Base-by-base conservation (phyloP, 768 basidiomycete species). In the Suillus spraguei region DNA sequence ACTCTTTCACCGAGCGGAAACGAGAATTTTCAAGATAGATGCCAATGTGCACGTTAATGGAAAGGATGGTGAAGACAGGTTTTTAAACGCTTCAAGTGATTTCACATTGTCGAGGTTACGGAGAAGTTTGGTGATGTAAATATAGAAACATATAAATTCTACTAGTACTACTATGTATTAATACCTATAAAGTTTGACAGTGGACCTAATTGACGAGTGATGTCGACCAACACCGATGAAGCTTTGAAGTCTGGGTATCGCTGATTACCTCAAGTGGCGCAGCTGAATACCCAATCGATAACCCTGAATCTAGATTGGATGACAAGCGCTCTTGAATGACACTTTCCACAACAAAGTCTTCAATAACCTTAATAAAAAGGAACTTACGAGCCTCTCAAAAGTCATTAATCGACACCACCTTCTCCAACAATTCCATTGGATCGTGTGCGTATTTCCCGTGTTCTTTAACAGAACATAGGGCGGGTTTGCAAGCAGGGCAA, bases 1-100 rank as follows among this genome's bases (percentile, higher is more conserved):
- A n/a, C 64, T 85, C 28, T 85, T 86, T 63, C 71, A 75, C 32
- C 81, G 79, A 71, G 73, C 75, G 60, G 84, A 84, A 64, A 81
- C 81, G 52, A 73, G 81, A 20, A 68, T 72, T 50, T 85, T 85
- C 67, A 69, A 69, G 41, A 62, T 85, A 22, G 68, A 71, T 4
- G 76, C 78, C 16, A 68, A 68, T n/a, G 72, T 82, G 10, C 77
- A 76, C 71, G 68, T 83, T 46, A 70, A 71, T 58, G 77, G 32
- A 20, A 14, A 24, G 0, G 47, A 49, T 10, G 28, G 72, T 13
- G 64, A 32, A 50, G 49, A 17, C 4, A 16, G 8, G 4, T 4
- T 28, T 2, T 53, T 79, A 36, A 70, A 67, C 24, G 63, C 66
- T 8, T 67, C 67, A 20, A 64, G 72, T 49, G 72, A 71, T 63